Base-by-base conservation (phyloP, 225 moss, liverwort and hornwort genomes). In the Lunularia cruciata region DNA sequence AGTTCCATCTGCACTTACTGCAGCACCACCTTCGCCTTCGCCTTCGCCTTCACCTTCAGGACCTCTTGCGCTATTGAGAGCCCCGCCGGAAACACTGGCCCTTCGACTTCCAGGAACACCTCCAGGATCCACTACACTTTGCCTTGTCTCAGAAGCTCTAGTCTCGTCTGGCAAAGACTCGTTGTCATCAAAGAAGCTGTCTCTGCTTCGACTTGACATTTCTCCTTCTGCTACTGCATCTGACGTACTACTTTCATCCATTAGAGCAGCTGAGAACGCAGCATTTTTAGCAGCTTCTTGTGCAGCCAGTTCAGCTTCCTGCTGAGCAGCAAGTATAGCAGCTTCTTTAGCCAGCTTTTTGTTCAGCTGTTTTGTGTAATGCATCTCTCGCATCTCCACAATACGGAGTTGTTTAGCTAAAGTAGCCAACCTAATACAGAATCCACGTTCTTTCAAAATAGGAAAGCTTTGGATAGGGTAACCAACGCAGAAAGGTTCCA, bases 301-400 rank as follows among this genome's bases (percentile, higher is more conserved):
- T 22, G 71, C 65, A 0, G 81, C 87, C 2, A 87, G 92, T 10
- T 78, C 73, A 1, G 84, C 68, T 0, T 86, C 87, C 67, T 84
- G 73, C 11, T 86, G 78, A 1, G 27, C 84, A 0, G 79, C 86
- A 27, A 77, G 37, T 19, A 79, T 68, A 0, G 70, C 68, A 0
- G 67, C 78, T 6, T 83, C 69, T 30, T 69, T 70, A 0, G 72
- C 77, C 32, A 88, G 11, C 26, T 83, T 81, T 8, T 83, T 88
- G 36, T 83, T 88, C 32, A 86, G 43, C 3, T 76, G 22, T 47
- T 69, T 75, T 15, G 87, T 78, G n/a, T 90, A 90, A 22, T 87
- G 84, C 61, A 90, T 88, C 49, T 95, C 92, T 6, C 81, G 78
- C 72, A 95, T 83, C 49, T 95, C 95, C 0, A 92, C 62, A 0